Evolutionary conservation across 2,329 filamentous ascomycete species (phyloP).

Genomic region (Calycina herbarum): DNA sequence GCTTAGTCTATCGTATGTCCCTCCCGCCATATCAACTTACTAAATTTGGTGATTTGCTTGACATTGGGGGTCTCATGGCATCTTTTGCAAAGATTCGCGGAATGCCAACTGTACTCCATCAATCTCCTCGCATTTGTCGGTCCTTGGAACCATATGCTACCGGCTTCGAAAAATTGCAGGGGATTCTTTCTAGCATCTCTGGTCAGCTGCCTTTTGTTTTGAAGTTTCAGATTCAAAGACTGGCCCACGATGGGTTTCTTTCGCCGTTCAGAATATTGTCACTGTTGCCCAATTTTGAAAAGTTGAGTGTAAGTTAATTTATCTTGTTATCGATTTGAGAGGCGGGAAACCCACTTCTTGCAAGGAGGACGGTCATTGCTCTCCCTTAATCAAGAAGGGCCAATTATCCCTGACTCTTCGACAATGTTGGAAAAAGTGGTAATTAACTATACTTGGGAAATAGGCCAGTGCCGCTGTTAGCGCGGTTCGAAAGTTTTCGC

Average conservation of each 20-base stretch:
- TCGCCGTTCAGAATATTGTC: slow-evolving; percentile 51
- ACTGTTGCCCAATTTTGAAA: slow-evolving; percentile 45
- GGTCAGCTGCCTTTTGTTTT: slow-evolving; percentile 3
- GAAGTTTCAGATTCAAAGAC: slow-evolving; percentile 14
- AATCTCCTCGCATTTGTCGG: background rate
- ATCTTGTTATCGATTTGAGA: background rate
- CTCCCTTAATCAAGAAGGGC: background rate
- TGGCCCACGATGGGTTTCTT: slow-evolving; percentile 59
- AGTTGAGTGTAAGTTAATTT: slow-evolving; percentile 25
- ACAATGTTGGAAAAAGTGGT: background rate
- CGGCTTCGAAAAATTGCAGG: background rate
- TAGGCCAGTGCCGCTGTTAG: background rate
- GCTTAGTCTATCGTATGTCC: slow-evolving; percentile 11
- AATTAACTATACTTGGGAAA: background rate
- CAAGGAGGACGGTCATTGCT: too few relatives aligned
- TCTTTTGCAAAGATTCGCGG: slow-evolving; percentile 3
- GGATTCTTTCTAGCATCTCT: background rate
- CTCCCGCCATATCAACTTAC: background rate
- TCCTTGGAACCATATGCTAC: background rate
- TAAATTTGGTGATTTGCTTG: background rate
- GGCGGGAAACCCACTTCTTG: background rate
- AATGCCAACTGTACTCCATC: slow-evolving; percentile 9
- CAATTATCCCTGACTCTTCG: background rate
- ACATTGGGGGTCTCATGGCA: slow-evolving; percentile 4
- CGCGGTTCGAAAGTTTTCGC: slow-evolving; percentile 7